Evolutionary conservation across 768 basidiomycete species (phyloP), one percentile per base, ranked within the genome.

Genomic region (Leccinum barrowsii): DNA sequence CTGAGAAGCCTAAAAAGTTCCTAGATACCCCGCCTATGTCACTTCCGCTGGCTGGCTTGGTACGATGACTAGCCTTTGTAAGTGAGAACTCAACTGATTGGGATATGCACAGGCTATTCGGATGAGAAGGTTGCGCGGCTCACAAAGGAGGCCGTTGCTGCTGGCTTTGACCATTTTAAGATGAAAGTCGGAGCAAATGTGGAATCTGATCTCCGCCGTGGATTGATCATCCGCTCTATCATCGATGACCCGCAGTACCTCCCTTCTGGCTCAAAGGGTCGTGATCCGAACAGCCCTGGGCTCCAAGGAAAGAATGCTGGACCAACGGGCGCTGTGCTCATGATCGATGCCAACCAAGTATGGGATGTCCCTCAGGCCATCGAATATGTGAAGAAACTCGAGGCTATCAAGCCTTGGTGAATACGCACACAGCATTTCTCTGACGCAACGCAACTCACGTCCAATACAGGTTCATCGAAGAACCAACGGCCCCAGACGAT

Each of bases 141-240:
- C 53, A 97, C 93, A 8, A 86, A 85, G 67, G 92, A 94, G 69
- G 91, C 94, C 32, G 79, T 98, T 53, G 74, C 81, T 22, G 84
- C 82, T 47, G 95, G 95, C 21, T 98, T 98, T 83, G 96, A 92
- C 76, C 94, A 97, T 76, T 98, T 98, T 84, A 98, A 98, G 77
- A 94, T 98, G 87, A 98, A 98, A 78, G 96, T 98, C 63, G 96
- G 96, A 54, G 87, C 89, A 24, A 81, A 90, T 74, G 78, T 83
- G 57, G 82, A 85, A 40, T 85, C 87, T 70, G 96, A 97, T 74
- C 77, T 94, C 53, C 87, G 93, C 52, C 86, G 95, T 55, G 92
- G 93, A 21, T 83, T 82, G 66, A 80, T 98, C 67, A 95, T 98
- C 64, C 86, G 96, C 57, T 92, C 90, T 50, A 90, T 98, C 74